These are phyloP conservation scores for Suillus hirtellus DNA, from an alignment of 768 basidiomycete species.

Conservation along the genomic window DNA sequence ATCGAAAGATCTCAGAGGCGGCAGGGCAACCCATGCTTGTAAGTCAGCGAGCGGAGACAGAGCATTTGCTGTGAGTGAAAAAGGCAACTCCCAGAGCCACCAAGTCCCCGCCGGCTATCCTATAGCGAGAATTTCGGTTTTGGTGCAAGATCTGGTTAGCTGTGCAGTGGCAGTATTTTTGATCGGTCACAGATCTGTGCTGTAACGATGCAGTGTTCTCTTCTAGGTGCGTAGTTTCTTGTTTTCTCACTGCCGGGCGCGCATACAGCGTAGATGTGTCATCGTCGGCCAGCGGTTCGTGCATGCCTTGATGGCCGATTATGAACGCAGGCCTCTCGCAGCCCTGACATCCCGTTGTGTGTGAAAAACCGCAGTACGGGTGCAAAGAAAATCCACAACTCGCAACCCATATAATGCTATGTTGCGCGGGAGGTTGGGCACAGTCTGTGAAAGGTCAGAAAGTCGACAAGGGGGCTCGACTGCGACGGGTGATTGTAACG, in stretches of 20 bases:
- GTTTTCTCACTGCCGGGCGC: background rate
- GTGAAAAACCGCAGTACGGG: background rate
- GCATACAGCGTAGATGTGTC: background rate
- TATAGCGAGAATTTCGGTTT: background rate
- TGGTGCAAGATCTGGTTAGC: background rate
- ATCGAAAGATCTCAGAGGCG: too few relatives aligned
- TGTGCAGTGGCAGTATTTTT: background rate
- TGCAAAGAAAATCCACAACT: background rate
- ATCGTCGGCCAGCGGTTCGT: background rate
- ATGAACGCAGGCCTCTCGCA: background rate
- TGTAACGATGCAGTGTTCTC: background rate
- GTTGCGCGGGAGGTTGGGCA: background rate
- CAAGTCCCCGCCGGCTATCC: background rate
- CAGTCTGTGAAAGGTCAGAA: background rate
- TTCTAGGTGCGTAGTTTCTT: background rate
- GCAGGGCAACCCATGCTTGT: constrained; percentile 19
- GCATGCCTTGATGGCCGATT: background rate
- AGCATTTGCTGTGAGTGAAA: constrained; percentile 8
- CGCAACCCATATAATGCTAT: background rate
- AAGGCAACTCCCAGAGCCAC: background rate
- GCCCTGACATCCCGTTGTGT: background rate
- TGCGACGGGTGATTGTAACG: background rate
- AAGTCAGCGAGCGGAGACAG: constrained; percentile 13
- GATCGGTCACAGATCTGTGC: background rate
- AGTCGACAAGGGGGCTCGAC: too few relatives aligned